These are phyloP conservation scores for Blumeriella jaapii DNA, from an alignment of 2,329 filamentous ascomycete species.

Conservation along the genomic window DNA sequence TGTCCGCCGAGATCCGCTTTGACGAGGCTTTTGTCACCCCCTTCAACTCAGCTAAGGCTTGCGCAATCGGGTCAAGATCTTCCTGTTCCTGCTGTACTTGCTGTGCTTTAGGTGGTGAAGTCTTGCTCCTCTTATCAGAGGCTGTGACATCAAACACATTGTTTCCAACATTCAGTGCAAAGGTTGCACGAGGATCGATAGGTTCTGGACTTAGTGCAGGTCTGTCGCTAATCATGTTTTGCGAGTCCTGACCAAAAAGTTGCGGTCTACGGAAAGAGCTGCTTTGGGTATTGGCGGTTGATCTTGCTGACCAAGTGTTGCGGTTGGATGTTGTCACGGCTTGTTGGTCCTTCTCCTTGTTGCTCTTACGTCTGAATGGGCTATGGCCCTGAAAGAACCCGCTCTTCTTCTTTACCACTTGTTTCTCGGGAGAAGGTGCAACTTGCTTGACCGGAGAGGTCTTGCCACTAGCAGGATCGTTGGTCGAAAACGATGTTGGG, in stretches of 20 bases:
- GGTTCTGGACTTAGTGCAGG: constrained; percentile 64
- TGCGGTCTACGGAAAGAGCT: constrained; percentile 30
- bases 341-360: constrained; percentile 56
- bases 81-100: constrained; percentile 38
- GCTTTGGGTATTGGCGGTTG: constrained; percentile 16
- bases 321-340: constrained; percentile 32
- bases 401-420: constrained; percentile 56
- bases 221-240: constrained; percentile 29
- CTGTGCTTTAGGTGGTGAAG: constrained; percentile 27
- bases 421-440: constrained; percentile 45
- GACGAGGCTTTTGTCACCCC: constrained; percentile 72
- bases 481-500: constrained; percentile 77
- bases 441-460: constrained; percentile 61
- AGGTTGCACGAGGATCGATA: constrained; percentile 82
- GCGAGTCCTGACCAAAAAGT: constrained; percentile 30
- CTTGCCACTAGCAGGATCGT: constrained; percentile 65
- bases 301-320: constrained; percentile 44
- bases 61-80: constrained; percentile 77
- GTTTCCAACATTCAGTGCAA: constrained; percentile 87
- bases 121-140: constrained; percentile 49
- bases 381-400: constrained; percentile 92
- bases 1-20: constrained; percentile 83
- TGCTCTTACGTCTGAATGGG: constrained; percentile 87
- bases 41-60: constrained; percentile 86
- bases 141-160: constrained; percentile 92